Base-by-base conservation (phyloP, 2,329 filamentous ascomycete genomes). In the Botrytis sinoallii region DNA sequence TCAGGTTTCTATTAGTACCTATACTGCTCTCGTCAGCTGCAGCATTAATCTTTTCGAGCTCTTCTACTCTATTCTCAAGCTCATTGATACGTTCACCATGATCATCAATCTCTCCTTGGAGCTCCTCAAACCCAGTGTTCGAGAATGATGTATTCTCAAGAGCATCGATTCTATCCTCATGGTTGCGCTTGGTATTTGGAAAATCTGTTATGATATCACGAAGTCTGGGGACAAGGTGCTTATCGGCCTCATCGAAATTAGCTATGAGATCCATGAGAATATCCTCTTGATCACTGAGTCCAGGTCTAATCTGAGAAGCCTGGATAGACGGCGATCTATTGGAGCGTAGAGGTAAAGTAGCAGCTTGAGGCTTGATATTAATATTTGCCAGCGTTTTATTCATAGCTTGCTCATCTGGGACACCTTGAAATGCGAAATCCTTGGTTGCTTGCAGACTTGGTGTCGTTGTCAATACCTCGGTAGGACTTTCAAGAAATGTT, bases 141-240 rank as follows among this genome's bases (percentile, higher is more conserved):
- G 89, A 89, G 78, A 94, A 93, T 0, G 91, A 94, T 1, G 88
- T 85, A 69, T 87, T 92, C 81, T 95, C 93, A 9, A 95, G 84
- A 72, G 85, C 84, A 67, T 93, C 90, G 20, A 95, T 81, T 2
- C 93, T 89, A 70, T 88, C 85, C 55, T 89, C 89, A 74, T 94
- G 88, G 29, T 80, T 77, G 35, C 76, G 72, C 29, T 78, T 76
- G 44, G 75, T 77, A 14, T 73, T 76, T 9, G 79, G 78, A 69
- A 75, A 79, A 25, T 77, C 75, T 20, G 76, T 61, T 20, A 79
- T 72, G 38, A 81, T 74, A 44, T 73, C 74, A 61, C 75, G 74
- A 59, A 81, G 74, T 64, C 75, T 66, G 59, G 77, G 76, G 16
- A 79, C 63, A 6, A 79, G 73, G 38, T 64, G 66, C 22, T 78